Percentiles rank a stretch among this genome's conserved stretches.
Evolutionary conservation across 495 filamentous ascomycete genomes (phyloP).

Genomic region (Penicillium crystallinum): DNA sequence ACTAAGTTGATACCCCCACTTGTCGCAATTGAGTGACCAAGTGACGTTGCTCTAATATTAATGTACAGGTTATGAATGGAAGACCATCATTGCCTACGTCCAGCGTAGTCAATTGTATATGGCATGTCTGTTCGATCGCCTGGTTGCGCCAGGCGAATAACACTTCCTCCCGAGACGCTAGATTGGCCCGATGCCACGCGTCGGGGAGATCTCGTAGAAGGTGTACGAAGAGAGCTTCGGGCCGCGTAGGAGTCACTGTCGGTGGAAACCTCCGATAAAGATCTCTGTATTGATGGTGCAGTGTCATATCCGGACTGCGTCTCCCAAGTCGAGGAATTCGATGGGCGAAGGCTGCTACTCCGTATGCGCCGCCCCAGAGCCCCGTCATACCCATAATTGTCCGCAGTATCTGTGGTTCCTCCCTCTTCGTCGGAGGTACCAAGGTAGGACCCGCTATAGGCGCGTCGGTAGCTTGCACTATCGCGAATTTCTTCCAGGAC

Average conservation of each 20-base stretch:
- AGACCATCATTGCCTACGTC: constrained; percentile 10
- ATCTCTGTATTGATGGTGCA: constrained; percentile 24
- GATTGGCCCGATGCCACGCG: constrained; percentile 35
- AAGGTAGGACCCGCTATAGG: constrained; percentile 36
- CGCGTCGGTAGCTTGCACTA: constrained; percentile 22
- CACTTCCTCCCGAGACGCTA: constrained; percentile 38
- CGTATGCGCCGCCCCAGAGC: constrained; percentile 17
- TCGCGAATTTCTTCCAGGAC: constrained; percentile 40
- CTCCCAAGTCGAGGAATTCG: constrained; percentile 30
- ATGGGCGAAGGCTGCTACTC: constrained; percentile 29
- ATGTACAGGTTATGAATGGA: constrained; percentile 16
- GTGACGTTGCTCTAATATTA: constrained; percentile 11
- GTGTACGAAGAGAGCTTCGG: constrained; percentile 19
- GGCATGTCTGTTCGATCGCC: constrained; percentile 38
- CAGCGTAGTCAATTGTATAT: constrained; percentile 34
- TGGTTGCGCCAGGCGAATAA: constrained; percentile 42
- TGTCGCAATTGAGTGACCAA: constrained; percentile 7
- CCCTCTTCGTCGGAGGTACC: constrained; percentile 44
- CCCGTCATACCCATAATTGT: constrained; percentile 21
- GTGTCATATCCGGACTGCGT: constrained; percentile 29
- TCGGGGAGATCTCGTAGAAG: constrained; percentile 35
- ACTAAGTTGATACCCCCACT: constrained; percentile 18
- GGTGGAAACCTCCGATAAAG: constrained; percentile 10
- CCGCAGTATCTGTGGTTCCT: constrained; percentile 37
- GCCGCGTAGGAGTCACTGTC: constrained; percentile 4